phyloP scores from a whole-genome alignment of 1,284 basidiomycete species.

The Bondarzewia mesenterica region DNA sequence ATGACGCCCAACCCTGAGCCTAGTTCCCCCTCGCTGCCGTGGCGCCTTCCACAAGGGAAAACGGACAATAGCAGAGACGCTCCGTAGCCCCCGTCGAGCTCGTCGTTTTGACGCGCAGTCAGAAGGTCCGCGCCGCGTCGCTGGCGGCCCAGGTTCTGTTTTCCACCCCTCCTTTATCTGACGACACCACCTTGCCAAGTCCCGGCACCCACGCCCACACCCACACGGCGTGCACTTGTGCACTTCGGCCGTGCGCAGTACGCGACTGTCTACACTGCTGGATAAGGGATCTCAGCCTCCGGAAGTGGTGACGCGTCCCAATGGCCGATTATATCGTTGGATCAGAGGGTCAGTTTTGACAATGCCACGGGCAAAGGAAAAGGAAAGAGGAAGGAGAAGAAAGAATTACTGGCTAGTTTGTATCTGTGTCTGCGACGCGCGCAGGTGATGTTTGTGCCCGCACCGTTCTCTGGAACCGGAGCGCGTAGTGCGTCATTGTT shows the following conservation, averaged over 20 bases:
- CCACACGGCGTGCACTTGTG: neutral
- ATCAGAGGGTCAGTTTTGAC: constrained; percentile 53
- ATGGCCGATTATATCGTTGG: constrained; percentile 63
- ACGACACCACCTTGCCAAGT: constrained; percentile 17
- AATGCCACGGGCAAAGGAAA: constrained; percentile 30
- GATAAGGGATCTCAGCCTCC: constrained; percentile 26
- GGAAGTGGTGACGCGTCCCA: constrained; percentile 60
- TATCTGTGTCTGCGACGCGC: no score
- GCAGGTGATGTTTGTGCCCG: no score
- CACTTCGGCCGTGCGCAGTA: neutral
- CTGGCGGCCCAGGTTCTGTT: constrained; percentile 18
- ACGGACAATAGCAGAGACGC: constrained; percentile 6
- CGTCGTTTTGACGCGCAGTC: constrained; percentile 51
- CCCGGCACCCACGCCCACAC: constrained; percentile 4
- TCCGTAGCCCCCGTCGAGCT: constrained; percentile 33
- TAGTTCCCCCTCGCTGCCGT: constrained; percentile 1
- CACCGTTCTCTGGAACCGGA: no score
- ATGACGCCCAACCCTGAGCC: constrained; percentile 26
- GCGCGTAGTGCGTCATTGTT: no score
- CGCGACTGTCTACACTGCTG: neutral
- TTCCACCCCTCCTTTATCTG: constrained; percentile 27
- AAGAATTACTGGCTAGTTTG: no score
- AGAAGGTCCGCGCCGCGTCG: constrained; percentile 30
- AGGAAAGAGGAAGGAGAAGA: constrained; percentile 50
- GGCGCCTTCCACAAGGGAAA: neutral